Base-by-base conservation (phyloP, 129 eudicot species). In the Flaveria robusta region DNA sequence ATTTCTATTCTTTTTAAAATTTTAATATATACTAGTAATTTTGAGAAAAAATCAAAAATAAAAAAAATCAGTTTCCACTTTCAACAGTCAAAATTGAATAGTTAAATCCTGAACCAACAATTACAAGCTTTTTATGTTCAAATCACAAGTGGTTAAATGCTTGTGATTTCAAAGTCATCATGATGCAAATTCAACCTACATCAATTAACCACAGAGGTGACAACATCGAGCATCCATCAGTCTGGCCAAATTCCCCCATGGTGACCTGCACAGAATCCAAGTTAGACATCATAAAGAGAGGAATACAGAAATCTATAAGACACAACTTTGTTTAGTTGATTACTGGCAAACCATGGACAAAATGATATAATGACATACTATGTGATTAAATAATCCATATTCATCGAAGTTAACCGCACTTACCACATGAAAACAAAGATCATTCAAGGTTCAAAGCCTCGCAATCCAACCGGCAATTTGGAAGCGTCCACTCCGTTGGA, bases 261-360 rank as follows among this genome's bases (percentile, higher is more conserved):
- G 37, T 51, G 27, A 10, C 66, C 76, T 18, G 49, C 66, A 71
- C 37, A 52, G 39, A 66, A 49, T 16, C 24, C n/a, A 70, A 70
- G 46, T 70, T 39, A 41, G 77, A 26, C 46, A 5, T 37, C 70
- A 26, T 63, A 46, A 19, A 46, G 63, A 31, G 16, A 42, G 45
- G 67, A 26, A 51, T 18, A 5, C 18, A 39, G 9, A 51, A 26
- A 71, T 51, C 58, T 31, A 2, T 9, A 29, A 50, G 60, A 51
- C 18, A 49, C 14, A 71, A 7, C 2, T 50, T 16, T 4, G 0
- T 54, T 7, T 26, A 54, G 62, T 20, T 19, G 62, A 14, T 55
- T 55, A 34, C 15, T 19, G 11, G 3, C 62, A 55, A 20, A 60
- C 41, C 6, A 60, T 60, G 8, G 11, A 15, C 67, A 60, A 26